Evolutionary conservation across 805 yeast species (phyloP).

Genomic region (Ogataea henricii): DNA sequence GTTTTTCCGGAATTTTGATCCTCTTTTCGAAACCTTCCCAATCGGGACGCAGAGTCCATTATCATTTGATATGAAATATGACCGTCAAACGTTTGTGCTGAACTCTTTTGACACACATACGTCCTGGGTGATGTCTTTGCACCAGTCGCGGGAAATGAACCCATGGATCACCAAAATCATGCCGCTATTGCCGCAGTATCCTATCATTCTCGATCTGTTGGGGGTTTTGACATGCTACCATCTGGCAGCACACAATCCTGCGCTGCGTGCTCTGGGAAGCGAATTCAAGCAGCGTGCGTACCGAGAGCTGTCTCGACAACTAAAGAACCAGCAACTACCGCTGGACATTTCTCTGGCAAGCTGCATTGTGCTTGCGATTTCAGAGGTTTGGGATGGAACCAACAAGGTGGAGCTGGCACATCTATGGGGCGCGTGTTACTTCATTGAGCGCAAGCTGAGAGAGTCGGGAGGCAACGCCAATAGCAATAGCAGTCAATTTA

Average conservation of each 20-base stretch:
- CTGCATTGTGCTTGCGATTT: slow-evolving; percentile 18
- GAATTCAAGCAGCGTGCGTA: slow-evolving; percentile 18
- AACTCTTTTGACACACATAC: slow-evolving; percentile 16
- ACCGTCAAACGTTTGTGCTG: slow-evolving; percentile 14
- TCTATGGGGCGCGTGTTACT: slow-evolving; percentile 18
- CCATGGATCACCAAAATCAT: slow-evolving; percentile 21
- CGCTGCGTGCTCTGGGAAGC: slow-evolving; percentile 10
- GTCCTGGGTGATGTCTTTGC: slow-evolving; percentile 18
- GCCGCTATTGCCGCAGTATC: slow-evolving; percentile 13
- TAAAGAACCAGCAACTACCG: slow-evolving; percentile 12
- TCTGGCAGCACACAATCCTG: slow-evolving; percentile 11
- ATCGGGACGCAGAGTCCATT: not conserved
- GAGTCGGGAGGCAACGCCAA: not conserved
- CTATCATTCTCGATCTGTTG: slow-evolving; percentile 18
- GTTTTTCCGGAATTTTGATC: not conserved
- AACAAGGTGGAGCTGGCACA: slow-evolving; percentile 16
- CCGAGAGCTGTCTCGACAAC: slow-evolving; percentile 14
- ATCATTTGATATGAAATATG: not conserved
- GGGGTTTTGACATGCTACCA: slow-evolving; percentile 21
- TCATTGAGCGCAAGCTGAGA: slow-evolving; percentile 15
- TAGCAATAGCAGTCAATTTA: slow-evolving; percentile 4
- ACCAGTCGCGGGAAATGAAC: slow-evolving; percentile 7
- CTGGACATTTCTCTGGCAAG: slow-evolving; percentile 17
- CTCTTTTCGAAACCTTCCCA: not conserved
- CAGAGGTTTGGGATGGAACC: slow-evolving; percentile 19